A percentile compares a stretch with the other conserved stretches of the same genome.
These are phyloP conservation scores for Candida peoriensis DNA, from an alignment of 805 yeast species.

Conservation along the genomic window DNA sequence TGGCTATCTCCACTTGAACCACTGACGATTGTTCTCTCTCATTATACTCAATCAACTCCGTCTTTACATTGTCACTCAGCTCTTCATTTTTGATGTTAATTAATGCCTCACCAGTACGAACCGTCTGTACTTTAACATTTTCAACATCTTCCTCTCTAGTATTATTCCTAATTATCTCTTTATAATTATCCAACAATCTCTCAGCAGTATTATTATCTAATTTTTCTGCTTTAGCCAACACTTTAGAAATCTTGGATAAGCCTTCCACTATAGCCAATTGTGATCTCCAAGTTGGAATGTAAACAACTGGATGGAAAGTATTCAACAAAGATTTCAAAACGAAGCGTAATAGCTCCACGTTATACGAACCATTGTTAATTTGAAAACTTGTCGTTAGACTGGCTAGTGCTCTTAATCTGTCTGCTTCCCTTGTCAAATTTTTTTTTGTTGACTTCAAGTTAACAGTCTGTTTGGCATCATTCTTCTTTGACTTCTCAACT, in stretches of 20 bases:
- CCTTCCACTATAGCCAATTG: constrained; percentile 42
- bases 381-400: constrained; percentile 33
- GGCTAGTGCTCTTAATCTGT: constrained; percentile 32
- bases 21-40: constrained; percentile 43
- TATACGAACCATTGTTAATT: constrained; percentile 16
- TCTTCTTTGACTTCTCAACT: constrained; percentile 27
- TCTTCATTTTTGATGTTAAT: constrained; percentile 12
- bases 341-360: constrained; percentile 23
- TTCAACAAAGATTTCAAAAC: constrained; percentile 23
- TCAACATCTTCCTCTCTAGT: constrained; percentile 43
- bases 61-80: constrained; percentile 15
- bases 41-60: constrained; percentile 22
- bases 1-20: constrained; percentile 31
- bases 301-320: constrained; percentile 25
- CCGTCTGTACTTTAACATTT: constrained; percentile 50
- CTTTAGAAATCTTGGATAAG: constrained; percentile 23
- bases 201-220: constrained; percentile 9
- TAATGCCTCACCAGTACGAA: constrained; percentile 31
- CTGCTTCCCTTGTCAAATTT: constrained; percentile 46
- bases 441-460: constrained; percentile 34
- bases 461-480: constrained; percentile 18
- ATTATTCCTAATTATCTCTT: constrained; percentile 25
- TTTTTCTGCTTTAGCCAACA: constrained; percentile 2
- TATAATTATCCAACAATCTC: constrained; percentile 20
- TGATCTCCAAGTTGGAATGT: constrained; percentile 56